These are phyloP conservation scores for Phytopythium vexans DNA, from an alignment of 352 stramenopile genomes.

Conservation along the genomic window DNA sequence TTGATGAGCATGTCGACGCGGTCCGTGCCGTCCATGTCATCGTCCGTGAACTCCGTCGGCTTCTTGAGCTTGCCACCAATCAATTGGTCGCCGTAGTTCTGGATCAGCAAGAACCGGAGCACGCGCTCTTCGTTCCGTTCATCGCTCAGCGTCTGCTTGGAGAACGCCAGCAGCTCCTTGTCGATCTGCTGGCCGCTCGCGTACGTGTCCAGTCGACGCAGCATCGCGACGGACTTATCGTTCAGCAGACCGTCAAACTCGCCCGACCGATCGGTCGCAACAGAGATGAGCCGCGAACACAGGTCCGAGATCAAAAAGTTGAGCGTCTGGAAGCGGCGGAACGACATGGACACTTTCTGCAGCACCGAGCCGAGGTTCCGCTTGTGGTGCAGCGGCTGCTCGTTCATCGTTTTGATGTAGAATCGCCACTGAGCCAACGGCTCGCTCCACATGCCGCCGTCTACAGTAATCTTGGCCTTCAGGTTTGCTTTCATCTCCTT, in stretches of 20 bases:
- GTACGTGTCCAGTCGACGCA: constrained; percentile 52
- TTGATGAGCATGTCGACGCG: constrained; percentile 54
- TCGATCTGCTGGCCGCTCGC: constrained; percentile 60
- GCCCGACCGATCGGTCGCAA: constrained; percentile 35
- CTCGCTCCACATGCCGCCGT: constrained; percentile 71
- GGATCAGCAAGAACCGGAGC: constrained; percentile 68
- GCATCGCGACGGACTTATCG: constrained; percentile 38
- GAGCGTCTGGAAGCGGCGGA: constrained; percentile 66
- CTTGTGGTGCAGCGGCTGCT: constrained; percentile 39
- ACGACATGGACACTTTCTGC: constrained; percentile 55
- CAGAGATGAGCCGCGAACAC: constrained; percentile 53
- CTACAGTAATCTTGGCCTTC: constrained; percentile 60
- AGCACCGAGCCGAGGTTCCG: constrained; percentile 39
- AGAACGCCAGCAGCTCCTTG: constrained; percentile 42
- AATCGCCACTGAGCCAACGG: constrained; percentile 70
- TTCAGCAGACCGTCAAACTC: constrained; percentile 44
- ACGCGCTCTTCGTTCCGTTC: constrained; percentile 35
- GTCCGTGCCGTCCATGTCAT: constrained; percentile 44
- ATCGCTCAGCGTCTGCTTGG: constrained; percentile 24
- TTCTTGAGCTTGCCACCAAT: constrained; percentile 38
- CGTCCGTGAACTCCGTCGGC: constrained; percentile 32
- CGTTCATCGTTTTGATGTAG: constrained; percentile 53
- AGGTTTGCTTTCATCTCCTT: constrained; percentile 78
- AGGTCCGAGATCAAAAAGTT: constrained; percentile 81
- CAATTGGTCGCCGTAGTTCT: constrained; percentile 75